A percentile compares a stretch with the other conserved stretches of the same genome.
Evolutionary conservation across 1,284 basidiomycete genomes (phyloP).

Genomic region (Albatrellus sp.): DNA sequence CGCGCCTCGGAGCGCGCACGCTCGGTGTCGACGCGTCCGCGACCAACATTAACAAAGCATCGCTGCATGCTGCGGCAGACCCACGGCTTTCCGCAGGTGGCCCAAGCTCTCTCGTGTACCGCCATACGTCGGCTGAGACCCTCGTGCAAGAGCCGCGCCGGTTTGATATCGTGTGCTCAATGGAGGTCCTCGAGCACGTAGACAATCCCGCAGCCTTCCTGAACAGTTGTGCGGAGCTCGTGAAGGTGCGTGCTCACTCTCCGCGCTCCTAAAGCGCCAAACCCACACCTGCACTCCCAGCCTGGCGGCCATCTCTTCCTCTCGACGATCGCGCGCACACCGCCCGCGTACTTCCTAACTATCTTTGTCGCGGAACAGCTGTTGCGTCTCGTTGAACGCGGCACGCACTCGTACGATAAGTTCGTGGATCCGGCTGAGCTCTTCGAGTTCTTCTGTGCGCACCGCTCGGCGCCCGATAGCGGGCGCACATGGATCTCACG

Average conservation of each 20-base stretch:
- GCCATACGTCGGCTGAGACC: constrained; percentile 72
- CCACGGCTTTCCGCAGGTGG: constrained; percentile 29
- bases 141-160: constrained; percentile 47
- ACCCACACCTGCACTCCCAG: constrained; percentile 24
- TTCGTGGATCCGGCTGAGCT: constrained; percentile 87
- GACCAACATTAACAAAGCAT: constrained; percentile 81
- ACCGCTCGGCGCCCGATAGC: background rate
- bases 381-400: constrained; percentile 72
- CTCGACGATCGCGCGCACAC: constrained; percentile 93
- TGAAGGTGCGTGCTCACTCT: constrained; percentile 49
- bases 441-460: constrained; percentile 64
- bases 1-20: constrained; percentile 79
- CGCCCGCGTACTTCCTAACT: constrained; percentile 80
- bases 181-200: constrained; percentile 99
- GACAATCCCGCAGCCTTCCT: constrained; percentile 84
- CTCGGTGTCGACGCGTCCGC: constrained; percentile 85
- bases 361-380: constrained; percentile 86
- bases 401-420: constrained; percentile 90
- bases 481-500: constrained; percentile 30
- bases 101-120: constrained; percentile 42
- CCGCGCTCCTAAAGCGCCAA: constrained; percentile 2
- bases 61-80: constrained; percentile 73
- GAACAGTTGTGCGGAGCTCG: constrained; percentile 65
- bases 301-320: constrained; percentile 94
- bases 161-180: constrained; percentile 91